Percentiles rank a stretch among this genome's conserved stretches.
These are phyloP conservation scores for Lactarius quietus DNA, from an alignment of 768 basidiomycete species.

Conservation along the genomic window DNA sequence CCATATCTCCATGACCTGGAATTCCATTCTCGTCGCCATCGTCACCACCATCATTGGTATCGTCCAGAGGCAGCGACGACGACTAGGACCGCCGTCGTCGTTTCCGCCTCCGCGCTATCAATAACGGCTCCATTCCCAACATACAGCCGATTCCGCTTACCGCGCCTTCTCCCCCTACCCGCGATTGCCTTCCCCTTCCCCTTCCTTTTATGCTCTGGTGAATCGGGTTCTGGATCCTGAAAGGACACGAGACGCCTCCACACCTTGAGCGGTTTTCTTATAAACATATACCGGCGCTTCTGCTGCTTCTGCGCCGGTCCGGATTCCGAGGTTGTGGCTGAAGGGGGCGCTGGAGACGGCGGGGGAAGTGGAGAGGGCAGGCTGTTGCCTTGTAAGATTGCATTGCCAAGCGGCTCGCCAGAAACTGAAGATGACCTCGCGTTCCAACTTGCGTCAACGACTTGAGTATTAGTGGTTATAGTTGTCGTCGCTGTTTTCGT, in stretches of 20 bases:
- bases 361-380: not conserved
- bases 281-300: not conserved
- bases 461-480: too few relatives aligned
- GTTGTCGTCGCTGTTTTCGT: not conserved
- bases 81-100: not conserved
- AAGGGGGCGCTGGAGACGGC: not conserved
- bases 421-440: not conserved
- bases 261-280: slow-evolving; percentile 7
- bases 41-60: not conserved
- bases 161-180: not conserved
- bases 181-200: not conserved
- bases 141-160: not conserved
- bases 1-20: too few relatives aligned
- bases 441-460: not conserved
- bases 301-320: not conserved
- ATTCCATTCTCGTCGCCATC: not conserved
- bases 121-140: slow-evolving; percentile 6
- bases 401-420: not conserved
- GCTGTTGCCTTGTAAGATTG: not conserved
- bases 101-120: too few relatives aligned
- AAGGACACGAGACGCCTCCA: slow-evolving; percentile 9
- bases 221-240: not conserved
- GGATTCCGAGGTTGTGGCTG: not conserved
- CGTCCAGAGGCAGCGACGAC: not conserved
- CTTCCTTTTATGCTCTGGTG: not conserved